Evolutionary conservation across 306 rosid species (phyloP), one percentile per base, ranked within the genome.

Genomic region (Begonia peltatifolia): DNA sequence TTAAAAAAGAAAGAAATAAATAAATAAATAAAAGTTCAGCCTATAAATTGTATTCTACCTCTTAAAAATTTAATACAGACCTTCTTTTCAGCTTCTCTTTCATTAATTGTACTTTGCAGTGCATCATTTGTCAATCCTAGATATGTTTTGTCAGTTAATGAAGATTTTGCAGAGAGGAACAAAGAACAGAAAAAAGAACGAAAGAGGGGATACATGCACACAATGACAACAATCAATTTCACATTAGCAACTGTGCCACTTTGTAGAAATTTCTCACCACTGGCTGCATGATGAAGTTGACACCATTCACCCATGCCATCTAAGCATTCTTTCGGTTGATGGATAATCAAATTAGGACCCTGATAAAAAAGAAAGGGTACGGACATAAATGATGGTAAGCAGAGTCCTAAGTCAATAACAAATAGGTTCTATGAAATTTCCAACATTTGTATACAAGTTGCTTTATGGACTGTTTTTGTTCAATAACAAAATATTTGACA

Each of bases 281-380:
- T 90, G 47, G 78, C 94, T 54, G 59, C 77, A 63, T 90, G 97
- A 78, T 90, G 97, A 62, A 55, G 80, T 66, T 74, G 87, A 73
- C 97, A 90, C 97, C 97, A 90, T 63, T 85, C 97, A 64, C 95
- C 95, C 97, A 90, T 90, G 51, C 38, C 44, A 59, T 85, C 95
- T 63, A 90, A 71, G 72, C 92, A 85, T 63, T 83, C 97, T 76
- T 78, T 65, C 42, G 68, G 67, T 75, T 90, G 97, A 66, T 76
- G 90, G 64, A 90, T 85, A 61, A 90, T 94, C 79, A 90, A 60
- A 78, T 85, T 87, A 63, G 97, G 97, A 70, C 97, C 97, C 97
- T 90, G 64, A 18, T 50, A 17, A 51, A 16, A 47, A 6, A 11
- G 57, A 54, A 56, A 60, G 46, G 60, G 52, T 10, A 42, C 15